Percentiles rank a stretch among this genome's conserved stretches.
Conservation (phyloP, 768 basidiomycete genomes). For the Gymnopilus dilepis region DNA sequence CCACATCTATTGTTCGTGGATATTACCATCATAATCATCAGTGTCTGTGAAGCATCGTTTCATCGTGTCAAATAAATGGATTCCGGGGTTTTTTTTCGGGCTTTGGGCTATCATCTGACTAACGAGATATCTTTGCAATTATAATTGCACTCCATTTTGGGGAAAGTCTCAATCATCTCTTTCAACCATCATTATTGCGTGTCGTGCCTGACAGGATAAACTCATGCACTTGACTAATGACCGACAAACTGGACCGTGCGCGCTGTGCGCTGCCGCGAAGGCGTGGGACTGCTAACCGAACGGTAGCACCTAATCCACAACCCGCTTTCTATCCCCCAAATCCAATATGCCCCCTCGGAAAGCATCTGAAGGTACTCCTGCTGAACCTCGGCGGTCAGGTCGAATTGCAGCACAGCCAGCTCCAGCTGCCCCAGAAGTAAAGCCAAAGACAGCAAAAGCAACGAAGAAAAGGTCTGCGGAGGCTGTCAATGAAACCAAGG, state of each 20-base stretch:
- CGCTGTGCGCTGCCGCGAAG: conserved; percentile 15
- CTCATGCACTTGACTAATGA: conserved; percentile 3
- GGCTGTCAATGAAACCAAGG: conserved; percentile 35
- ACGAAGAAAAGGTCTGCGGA: conserved; percentile 50
- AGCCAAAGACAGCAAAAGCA: conserved; percentile 29
- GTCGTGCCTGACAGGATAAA: conserved; percentile 12
- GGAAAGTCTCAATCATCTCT: not conserved
- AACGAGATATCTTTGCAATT: not conserved
- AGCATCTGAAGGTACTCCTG: conserved; percentile 35
- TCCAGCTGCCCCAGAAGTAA: conserved; percentile 32
- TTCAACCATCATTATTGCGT: conserved; percentile 4
- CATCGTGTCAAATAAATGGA: not conserved
- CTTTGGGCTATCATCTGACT: not conserved
- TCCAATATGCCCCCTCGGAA: conserved; percentile 39
- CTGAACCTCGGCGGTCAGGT: conserved; percentile 57
- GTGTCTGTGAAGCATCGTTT: conserved; percentile 9
- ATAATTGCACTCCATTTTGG: not conserved
- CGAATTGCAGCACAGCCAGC: conserved; percentile 57
- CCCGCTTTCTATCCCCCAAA: conserved; percentile 2
- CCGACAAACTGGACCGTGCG: conserved; percentile 4
- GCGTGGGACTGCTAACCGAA: conserved; percentile 11
- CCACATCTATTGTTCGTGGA: conserved; percentile 9
- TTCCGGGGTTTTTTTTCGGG: not conserved
- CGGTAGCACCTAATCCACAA: conserved; percentile 1
- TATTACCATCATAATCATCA: conserved; percentile 19